Conservation (phyloP, 2,329 filamentous ascomycete genomes). For the Fusarium siculi region DNA sequence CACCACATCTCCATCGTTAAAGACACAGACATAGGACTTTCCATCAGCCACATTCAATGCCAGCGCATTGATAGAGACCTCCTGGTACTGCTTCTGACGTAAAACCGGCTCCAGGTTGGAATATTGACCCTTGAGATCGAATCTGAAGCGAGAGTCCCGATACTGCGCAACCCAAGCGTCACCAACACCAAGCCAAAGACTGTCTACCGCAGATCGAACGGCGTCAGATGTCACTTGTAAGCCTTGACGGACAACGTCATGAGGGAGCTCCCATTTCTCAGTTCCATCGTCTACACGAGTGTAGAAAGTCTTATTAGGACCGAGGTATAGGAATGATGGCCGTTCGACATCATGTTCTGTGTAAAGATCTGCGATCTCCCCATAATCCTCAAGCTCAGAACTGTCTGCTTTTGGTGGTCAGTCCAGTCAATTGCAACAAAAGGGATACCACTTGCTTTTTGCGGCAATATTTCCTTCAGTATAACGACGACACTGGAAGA, state of each 20-base stretch:
- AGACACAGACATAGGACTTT: conserved; percentile 23
- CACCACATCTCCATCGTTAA: conserved; percentile 23
- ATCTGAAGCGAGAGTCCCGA: conserved; percentile 23
- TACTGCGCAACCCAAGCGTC: conserved; percentile 40
- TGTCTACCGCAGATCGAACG: conserved; percentile 8
- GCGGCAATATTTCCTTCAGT: conserved; percentile 24
- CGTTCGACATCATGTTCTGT: conserved; percentile 35
- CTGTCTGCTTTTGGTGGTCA: conserved; percentile 2
- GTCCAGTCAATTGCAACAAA: neutral
- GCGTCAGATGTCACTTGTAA: conserved; percentile 16
- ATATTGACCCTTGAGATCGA: conserved; percentile 34
- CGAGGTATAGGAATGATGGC: conserved; percentile 36
- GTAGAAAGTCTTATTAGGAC: conserved; percentile 30
- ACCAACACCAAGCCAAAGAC: conserved; percentile 37
- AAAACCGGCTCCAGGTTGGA: conserved; percentile 1
- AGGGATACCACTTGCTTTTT: conserved; percentile 12
- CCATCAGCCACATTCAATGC: conserved; percentile 29
- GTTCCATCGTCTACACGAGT: conserved; percentile 24
- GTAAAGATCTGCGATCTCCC: conserved; percentile 26
- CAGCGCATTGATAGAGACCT: conserved; percentile 18
- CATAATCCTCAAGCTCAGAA: conserved; percentile 34
- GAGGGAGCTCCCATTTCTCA: conserved; percentile 33
- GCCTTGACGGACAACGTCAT: neutral
- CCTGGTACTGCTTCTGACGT: neutral
- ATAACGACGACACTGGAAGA: conserved; percentile 37